Evolutionary conservation across 805 yeast species (phyloP).

Genomic region (Grigorovia yakushimaensis): DNA sequence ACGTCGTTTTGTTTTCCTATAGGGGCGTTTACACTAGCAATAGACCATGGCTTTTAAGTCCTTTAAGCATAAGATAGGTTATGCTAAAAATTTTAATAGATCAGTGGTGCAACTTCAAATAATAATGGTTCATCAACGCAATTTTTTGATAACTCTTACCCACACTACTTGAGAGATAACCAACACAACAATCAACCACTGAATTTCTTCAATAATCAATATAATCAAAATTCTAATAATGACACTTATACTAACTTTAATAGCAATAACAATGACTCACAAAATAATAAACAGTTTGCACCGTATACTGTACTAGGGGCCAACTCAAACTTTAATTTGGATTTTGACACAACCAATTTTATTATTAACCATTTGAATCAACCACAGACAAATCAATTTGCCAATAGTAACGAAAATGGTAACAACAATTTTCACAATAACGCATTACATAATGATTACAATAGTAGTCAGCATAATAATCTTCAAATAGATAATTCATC

Average conservation of each 20-base stretch:
- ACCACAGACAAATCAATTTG: not conserved
- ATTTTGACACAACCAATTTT: not conserved
- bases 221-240: not conserved
- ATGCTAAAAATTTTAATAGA: conserved; percentile 1
- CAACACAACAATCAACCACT: conserved; percentile 26
- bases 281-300: not conserved
- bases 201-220: not conserved
- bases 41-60: conserved; percentile 33
- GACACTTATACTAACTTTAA: not conserved
- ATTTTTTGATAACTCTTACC: conserved; percentile 35
- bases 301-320: not conserved
- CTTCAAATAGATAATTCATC: not conserved
- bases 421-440: not conserved
- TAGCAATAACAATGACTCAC: conserved; percentile 1
- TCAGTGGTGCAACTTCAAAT: not conserved
- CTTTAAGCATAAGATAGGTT: conserved; percentile 29
- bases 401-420: not conserved
- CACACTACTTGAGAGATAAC: conserved; percentile 30
- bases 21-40: too few species aligned
- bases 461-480: not conserved
- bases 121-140: conserved; percentile 14
- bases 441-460: not conserved
- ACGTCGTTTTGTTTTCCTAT: too few species aligned
- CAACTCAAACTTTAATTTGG: not conserved
- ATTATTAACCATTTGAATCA: not conserved